Evolutionary conservation across 148 eudicot species (phyloP), one percentile per base, ranked within the genome.

Genomic region (Gaultheria prostrata): DNA sequence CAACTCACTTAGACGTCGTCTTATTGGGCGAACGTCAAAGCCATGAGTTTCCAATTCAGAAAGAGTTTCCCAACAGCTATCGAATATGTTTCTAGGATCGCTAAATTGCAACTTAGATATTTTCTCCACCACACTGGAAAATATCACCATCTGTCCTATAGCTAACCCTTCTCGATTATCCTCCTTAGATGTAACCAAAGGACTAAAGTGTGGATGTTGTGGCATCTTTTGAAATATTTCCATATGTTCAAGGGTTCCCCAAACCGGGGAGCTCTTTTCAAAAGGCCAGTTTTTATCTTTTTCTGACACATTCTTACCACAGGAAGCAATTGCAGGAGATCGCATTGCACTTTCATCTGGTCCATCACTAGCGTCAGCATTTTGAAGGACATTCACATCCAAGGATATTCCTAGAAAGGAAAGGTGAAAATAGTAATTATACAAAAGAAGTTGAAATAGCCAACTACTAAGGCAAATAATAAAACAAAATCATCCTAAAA

Each of bases 91-190:
- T 79, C 54, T 57, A 54, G 81, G 70, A 57, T 79, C 81, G 8
- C 21, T 57, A 57, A 54, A 20, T 79, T 79, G 81, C 81, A 79
- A 79, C 24, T 33, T 79, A 3, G 50, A 79, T 18, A 70, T 57
- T n/a, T 43, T 33, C 81, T 56, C 70, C 46, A 57, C 70, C 8
- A 79, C 17, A 79, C 49, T 79, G 18, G 81, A 65, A 79, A 79
- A 79, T 43, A 63, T 79, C 46, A 79, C 81, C 81, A 79, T 79
- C 14, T 35, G n/a, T 56, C 28, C 81, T 7, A 79, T 79, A 32
- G 81, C 81, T 57, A 79, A 79, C 11, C 81, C 81, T 79, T 79
- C 81, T 8, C 70, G 81, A 39, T 26, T 45, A 57, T 79, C 46
- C 28, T 30, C 81, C 48, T 79, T 79, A 35, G 8, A 33, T 17